These are phyloP conservation scores for Alternaria metachromatica DNA, from an alignment of 2,329 filamentous ascomycete species.

Conservation along the genomic window DNA sequence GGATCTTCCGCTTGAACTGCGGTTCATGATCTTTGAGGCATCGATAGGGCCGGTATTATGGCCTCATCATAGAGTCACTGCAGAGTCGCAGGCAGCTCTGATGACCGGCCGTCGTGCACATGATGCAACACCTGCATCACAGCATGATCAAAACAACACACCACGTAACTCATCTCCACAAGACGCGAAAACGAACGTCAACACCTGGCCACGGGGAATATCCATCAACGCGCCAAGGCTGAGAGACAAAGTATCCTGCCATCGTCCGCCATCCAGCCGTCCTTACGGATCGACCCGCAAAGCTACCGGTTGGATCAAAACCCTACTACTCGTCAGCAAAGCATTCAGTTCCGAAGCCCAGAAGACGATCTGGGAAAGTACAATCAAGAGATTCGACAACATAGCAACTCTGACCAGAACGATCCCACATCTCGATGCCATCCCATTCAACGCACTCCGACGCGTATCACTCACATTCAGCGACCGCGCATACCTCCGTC, in stretches of 20 bases:
- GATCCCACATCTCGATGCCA: not conserved
- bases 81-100: not conserved
- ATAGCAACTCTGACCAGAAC: not conserved
- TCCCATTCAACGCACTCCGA: not conserved
- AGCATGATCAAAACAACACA: not conserved
- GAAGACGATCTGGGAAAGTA: not conserved
- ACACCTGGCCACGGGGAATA: not conserved
- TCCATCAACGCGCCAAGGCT: not conserved
- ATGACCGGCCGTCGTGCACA: not conserved
- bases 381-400: not conserved
- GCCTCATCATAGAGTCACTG: not conserved
- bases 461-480: not conserved
- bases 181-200: fast-evolving
- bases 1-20: not conserved
- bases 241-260: not conserved
- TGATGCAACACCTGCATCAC: not conserved
- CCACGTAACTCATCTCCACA: not conserved
- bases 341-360: not conserved
- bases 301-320: not conserved
- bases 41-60: not conserved
- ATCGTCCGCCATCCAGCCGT: not conserved
- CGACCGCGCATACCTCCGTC: not conserved
- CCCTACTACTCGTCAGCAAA: not conserved
- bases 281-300: not conserved
- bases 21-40: not conserved